Evolutionary conservation across 1,284 basidiomycete species (phyloP).

Genomic region (Leccinum pachyderme): DNA sequence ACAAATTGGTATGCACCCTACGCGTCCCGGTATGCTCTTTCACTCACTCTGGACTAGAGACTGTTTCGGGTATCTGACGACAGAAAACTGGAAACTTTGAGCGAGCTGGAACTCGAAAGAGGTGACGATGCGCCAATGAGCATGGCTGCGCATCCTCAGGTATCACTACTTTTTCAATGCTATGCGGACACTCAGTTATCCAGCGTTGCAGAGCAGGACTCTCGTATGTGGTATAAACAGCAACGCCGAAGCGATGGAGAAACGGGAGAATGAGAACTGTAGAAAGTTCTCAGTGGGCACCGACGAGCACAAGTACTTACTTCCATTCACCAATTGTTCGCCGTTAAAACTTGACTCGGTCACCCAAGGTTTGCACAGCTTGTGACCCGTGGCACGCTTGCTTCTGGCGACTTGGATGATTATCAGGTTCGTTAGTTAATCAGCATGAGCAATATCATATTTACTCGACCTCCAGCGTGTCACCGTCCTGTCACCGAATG

Average conservation of each 20-base stretch:
- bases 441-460: neutral
- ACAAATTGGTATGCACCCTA: slow-evolving; percentile 66
- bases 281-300: slow-evolving; percentile 65
- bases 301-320: slow-evolving; percentile 34
- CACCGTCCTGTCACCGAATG: slow-evolving; percentile 68
- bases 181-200: slow-evolving; percentile 2
- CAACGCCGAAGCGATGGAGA: slow-evolving; percentile 55
- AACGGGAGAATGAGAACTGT: slow-evolving; percentile 79
- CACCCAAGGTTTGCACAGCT: slow-evolving; percentile 51
- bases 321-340: neutral
- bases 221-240: slow-evolving; percentile 88
- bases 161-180: slow-evolving; percentile 31
- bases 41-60: slow-evolving; percentile 44
- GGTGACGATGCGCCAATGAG: slow-evolving; percentile 95
- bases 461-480: slow-evolving; percentile 61
- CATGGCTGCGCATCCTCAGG: slow-evolving; percentile 70
- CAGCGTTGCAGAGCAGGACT: slow-evolving; percentile 40
- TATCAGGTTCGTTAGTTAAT: slow-evolving; percentile 63
- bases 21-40: neutral
- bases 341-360: slow-evolving; percentile 9
- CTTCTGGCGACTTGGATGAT: slow-evolving; percentile 61
- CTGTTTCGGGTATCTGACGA: slow-evolving; percentile 68
- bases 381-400: slow-evolving; percentile 61
- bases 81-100: slow-evolving; percentile 54
- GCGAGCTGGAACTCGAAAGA: slow-evolving; percentile 72